Base-by-base conservation (phyloP, 2,329 filamentous ascomycete species). In the Beauveria rudraprayagi region DNA sequence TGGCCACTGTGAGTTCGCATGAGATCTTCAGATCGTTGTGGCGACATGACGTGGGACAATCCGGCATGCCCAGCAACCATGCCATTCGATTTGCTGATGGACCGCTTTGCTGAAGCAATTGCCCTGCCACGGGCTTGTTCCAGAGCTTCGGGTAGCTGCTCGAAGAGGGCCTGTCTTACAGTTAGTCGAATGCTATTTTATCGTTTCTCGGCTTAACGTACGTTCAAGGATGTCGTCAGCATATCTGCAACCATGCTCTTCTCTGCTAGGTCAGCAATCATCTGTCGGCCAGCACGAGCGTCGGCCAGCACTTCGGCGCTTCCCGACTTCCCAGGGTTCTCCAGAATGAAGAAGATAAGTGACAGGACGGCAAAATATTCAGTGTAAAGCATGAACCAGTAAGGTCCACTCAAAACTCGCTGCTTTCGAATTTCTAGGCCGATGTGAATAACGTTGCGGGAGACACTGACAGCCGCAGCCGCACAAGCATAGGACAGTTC, bases 211-310 rank as follows among this genome's bases (percentile, higher is more conserved):
- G 24, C 17, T 37, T 47, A 5, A 76, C 84, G 72, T 80, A 93
- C 91, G 70, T 86, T 83, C 30, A 99, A 80, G 46, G 90, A 88
- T 51, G 80, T 81, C 1, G 90, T 91, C 68, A 95, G 94, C 63
- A 91, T 82, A 70, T 97, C 91, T 3, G 94, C 94, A 41, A 92
- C 92, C 80, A 95, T 82, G 70, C 92, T 97, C 68, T 89, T 88
- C 67, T 89, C 86, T 3, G 92, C 89, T 62, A 97, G 80, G 17
- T 85, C 86, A 56, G 86, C 84, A 63, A 97, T 83, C 64, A 92
- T 90, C 65, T 93, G 88, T 69, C 90, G 90, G 19, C 93, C 94
- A 64, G 91, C 89, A 63, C 86, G 82, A 0, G 92, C 93, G 74
- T 97, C 93, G 58, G 87, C 87, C 63, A 97, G 78, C 24, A 97